Evolutionary conservation across 148 eudicot species (phyloP).

Genomic region (Chenopodium formosanum): DNA sequence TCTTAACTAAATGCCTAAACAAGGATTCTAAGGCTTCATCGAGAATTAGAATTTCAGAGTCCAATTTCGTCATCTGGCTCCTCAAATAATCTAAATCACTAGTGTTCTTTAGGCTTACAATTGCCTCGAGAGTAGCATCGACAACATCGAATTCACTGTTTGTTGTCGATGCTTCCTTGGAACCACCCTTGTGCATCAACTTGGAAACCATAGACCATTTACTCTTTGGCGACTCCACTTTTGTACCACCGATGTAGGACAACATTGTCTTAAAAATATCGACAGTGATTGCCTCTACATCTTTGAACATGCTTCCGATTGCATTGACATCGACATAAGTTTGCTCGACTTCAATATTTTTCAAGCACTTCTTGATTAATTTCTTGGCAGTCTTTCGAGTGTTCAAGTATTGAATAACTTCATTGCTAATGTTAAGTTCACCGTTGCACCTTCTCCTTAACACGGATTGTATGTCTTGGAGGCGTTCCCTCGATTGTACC

Average conservation of each 20-base stretch:
- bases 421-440: slow-evolving; percentile 10
- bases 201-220: not conserved
- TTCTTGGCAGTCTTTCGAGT: slow-evolving; percentile 27
- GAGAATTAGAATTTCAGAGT: slow-evolving; percentile 18
- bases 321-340: not conserved
- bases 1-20: slow-evolving; percentile 12
- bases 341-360: slow-evolving; percentile 11
- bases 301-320: slow-evolving; percentile 4
- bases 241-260: slow-evolving; percentile 15
- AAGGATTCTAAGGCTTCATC: slow-evolving; percentile 7
- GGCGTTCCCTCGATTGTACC: slow-evolving; percentile 24
- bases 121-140: slow-evolving; percentile 6
- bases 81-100: not conserved
- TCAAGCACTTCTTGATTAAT: slow-evolving; percentile 21
- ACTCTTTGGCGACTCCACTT: not conserved
- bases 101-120: not conserved
- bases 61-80: slow-evolving; percentile 16
- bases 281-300: slow-evolving; percentile 20
- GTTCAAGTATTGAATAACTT: slow-evolving; percentile 14
- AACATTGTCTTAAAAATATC: slow-evolving; percentile 17
- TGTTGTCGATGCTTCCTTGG: not conserved
- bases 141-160: slow-evolving; percentile 6
- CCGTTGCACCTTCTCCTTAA: slow-evolving; percentile 31
- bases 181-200: not conserved
- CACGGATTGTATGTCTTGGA: slow-evolving; percentile 28